Base-by-base conservation (phyloP, 2,329 filamentous ascomycete genomes). In the Aspergillus pseudotamarii region DNA sequence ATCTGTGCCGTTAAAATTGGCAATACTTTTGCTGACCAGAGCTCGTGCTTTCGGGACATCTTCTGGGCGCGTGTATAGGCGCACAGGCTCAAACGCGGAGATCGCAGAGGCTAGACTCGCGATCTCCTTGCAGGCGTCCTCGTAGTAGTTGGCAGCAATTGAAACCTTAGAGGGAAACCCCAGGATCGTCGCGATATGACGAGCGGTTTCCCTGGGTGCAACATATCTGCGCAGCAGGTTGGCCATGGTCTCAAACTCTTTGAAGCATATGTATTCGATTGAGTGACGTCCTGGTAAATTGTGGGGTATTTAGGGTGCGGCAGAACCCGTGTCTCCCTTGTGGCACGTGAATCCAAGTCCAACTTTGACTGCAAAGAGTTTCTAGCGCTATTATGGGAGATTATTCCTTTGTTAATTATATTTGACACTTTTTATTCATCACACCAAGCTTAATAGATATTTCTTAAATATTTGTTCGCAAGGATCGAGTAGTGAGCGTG, bases 31-130 rank as follows among this genome's bases (percentile, higher is more conserved):
- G n/a, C 45, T 58, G 32, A 62, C 51, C 58, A 61, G 59, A 32
- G 41, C 64, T 32, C 57, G 56, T 36, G 64, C 68, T 32, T 64
- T 67, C 23, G 48, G 57, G 8, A 66, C 48, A 59, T 75, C 70
- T 56, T 73, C 72, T 9, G 69, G 68, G 8, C 71, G 66, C 19
- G 68, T 55, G 60, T 74, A 71, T 1, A 77, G 64, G 9, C 70
- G 72, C 10, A 77, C 75, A 8, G 73, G 74, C 57, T 77, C 75
- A 58, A 76, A 77, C 12, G 36, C 28, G 8, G 73, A 69, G 57
- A 75, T 74, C 30, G 73, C 66, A 14, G 62, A 65, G 21, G 71
- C 73, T 32, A 75, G 63, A 43, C 67, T 63, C 34, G 71, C 64
- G 48, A 75, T 74, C 46, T 75, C 73, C 21, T 32, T 64, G 53